phyloP scores from a whole-genome alignment of 2,329 filamentous ascomycete species.

The Diaporthe nobilis region DNA sequence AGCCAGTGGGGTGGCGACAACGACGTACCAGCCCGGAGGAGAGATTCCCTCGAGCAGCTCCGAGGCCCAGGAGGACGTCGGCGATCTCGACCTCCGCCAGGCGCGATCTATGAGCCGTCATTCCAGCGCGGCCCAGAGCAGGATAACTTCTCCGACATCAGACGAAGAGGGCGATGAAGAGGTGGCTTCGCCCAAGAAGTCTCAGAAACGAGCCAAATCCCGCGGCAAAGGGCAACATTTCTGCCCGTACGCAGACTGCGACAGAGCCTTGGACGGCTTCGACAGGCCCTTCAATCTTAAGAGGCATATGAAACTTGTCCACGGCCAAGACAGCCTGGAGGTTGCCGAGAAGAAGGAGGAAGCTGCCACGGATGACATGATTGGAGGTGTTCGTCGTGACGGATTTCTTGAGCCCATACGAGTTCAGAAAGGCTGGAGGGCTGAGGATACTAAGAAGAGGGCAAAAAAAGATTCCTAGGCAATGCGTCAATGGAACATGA shows the following conservation, averaged over 20 bases:
- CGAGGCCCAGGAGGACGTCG: slow-evolving; percentile 40
- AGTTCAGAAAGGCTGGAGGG: slow-evolving; percentile 63
- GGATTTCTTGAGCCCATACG: slow-evolving; percentile 74
- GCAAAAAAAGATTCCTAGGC: slow-evolving; percentile 2
- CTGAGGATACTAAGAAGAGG: slow-evolving; percentile 49
- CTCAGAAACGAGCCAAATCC: slow-evolving; percentile 42
- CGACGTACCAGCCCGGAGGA: slow-evolving; percentile 50
- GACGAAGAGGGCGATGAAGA: slow-evolving; percentile 9
- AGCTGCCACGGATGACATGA: slow-evolving; percentile 65
- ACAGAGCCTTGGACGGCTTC: slow-evolving; percentile 54
- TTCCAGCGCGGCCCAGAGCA: slow-evolving; percentile 39
- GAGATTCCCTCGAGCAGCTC: slow-evolving; percentile 34
- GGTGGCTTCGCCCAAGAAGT: slow-evolving; percentile 13
- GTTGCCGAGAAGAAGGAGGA: slow-evolving; percentile 49
- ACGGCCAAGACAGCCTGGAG: slow-evolving; percentile 49
- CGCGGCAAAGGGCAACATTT: slow-evolving; percentile 46
- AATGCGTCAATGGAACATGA: neutral
- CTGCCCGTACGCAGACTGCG: slow-evolving; percentile 56
- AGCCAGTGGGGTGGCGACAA: slow-evolving; percentile 50
- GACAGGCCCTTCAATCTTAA: slow-evolving; percentile 51
- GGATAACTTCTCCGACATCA: neutral
- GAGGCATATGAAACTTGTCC: slow-evolving; percentile 61
- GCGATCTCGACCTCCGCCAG: neutral
- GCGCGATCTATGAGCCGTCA: slow-evolving; percentile 37
- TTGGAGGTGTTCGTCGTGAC: slow-evolving; percentile 77